These are phyloP conservation scores for Lonicera japonica DNA, from an alignment of 129 eudicot genomes.

Conservation along the genomic window DNA sequence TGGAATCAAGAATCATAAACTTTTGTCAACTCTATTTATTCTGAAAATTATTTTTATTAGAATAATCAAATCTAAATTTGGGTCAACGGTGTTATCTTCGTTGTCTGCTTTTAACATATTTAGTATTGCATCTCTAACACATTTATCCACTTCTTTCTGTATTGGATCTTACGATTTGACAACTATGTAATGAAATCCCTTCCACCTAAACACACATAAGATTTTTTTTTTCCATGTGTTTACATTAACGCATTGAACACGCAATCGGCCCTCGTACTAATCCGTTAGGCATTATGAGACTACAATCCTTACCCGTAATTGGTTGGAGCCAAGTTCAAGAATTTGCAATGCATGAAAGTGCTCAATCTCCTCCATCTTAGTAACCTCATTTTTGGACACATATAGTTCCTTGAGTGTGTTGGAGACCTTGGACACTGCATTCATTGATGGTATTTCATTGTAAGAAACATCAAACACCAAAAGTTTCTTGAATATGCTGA, in stretches of 20 bases:
- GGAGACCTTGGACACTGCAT: conserved; percentile 71
- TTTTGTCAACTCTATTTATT: too few relatives aligned
- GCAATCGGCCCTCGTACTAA: not conserved
- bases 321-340: conserved; percentile 98
- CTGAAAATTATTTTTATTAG: too few relatives aligned
- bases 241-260: too few relatives aligned
- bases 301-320: conserved; percentile 56
- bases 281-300: not conserved
- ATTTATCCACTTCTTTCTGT: too few relatives aligned
- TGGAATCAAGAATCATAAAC: too few relatives aligned
- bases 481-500: conserved; percentile 72
- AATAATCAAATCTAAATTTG: too few relatives aligned
- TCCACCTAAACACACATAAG: not conserved
- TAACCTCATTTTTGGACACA: conserved; percentile 87
- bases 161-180: too few relatives aligned
- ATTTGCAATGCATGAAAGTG: conserved; percentile 74
- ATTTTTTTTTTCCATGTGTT: not conserved
- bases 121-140: too few relatives aligned
- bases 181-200: too few relatives aligned
- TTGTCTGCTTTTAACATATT: too few relatives aligned
- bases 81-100: too few relatives aligned
- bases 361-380: conserved; percentile 88
- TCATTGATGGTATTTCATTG: conserved; percentile 75
- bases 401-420: conserved; percentile 89
- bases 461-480: conserved; percentile 85